phyloP scores from a whole-genome alignment of 495 filamentous ascomycete species.

The Aspergillus conjunctus region DNA sequence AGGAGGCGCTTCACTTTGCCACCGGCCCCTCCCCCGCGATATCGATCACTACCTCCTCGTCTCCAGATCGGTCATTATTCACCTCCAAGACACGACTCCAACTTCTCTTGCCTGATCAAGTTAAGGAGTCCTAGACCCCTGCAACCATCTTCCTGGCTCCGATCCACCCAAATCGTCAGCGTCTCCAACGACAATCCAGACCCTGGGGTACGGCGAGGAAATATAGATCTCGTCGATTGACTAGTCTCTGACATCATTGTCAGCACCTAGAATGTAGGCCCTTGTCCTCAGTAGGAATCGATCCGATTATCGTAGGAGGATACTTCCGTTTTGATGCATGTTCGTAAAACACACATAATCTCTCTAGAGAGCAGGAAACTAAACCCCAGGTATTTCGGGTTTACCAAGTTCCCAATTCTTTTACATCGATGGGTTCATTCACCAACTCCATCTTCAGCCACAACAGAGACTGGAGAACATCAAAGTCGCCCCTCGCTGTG shows the following conservation, averaged over 20 bases:
- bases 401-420: too few relatives aligned
- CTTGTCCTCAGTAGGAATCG: too few relatives aligned
- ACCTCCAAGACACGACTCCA: background rate
- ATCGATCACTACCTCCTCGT: background rate
- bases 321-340: too few relatives aligned
- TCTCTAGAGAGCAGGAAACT: too few relatives aligned
- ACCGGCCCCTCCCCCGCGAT: too few relatives aligned
- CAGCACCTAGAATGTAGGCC: too few relatives aligned
- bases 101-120: background rate
- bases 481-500: slow-evolving; percentile 11
- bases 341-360: too few relatives aligned
- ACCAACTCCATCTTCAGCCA: background rate
- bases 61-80: background rate
- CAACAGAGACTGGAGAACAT: slow-evolving; percentile 16
- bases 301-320: too few relatives aligned
- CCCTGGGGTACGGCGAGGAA: background rate
- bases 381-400: too few relatives aligned
- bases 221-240: too few relatives aligned
- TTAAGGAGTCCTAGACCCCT: background rate
- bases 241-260: too few relatives aligned
- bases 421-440: background rate
- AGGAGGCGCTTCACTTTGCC: background rate
- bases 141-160: background rate
- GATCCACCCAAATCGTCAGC: background rate
- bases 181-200: background rate